Conservation (phyloP, 2,329 filamentous ascomycete genomes). For the Hypoxylon sp. region DNA sequence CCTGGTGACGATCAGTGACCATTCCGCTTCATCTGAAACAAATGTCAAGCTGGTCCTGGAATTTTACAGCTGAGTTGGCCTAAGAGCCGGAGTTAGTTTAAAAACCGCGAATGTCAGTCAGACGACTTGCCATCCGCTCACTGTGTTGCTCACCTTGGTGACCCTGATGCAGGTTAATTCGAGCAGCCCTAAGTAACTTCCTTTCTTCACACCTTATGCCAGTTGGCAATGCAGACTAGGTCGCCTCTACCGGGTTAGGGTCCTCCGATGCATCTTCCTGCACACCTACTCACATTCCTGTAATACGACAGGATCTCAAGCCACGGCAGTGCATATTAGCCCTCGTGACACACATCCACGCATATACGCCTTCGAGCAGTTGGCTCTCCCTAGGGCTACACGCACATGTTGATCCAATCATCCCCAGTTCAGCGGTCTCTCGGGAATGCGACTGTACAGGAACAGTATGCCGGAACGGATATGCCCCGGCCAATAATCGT, state of each 20-base stretch:
- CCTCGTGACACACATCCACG: conserved; percentile 9
- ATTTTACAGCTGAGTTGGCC: conserved; percentile 29
- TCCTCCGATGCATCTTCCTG: conserved; percentile 22
- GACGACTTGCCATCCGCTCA: conserved; percentile 10
- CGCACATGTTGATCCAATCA: conserved; percentile 12
- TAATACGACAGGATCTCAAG: conserved; percentile 16
- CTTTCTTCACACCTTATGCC: neutral
- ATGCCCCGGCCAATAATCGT: conserved; percentile 2
- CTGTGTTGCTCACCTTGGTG: conserved; percentile 12
- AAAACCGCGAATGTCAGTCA: conserved; percentile 16
- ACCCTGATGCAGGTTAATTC: conserved; percentile 8
- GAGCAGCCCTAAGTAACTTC: neutral
- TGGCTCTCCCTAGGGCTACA: conserved; percentile 2
- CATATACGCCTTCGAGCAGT: conserved; percentile 10
- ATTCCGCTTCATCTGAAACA: conserved; percentile 35
- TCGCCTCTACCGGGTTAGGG: conserved; percentile 12
- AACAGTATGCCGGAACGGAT: conserved; percentile 10
- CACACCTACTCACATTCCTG: neutral
- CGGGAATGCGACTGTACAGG: conserved; percentile 13
- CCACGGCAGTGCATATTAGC: conserved; percentile 12
- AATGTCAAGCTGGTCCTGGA: conserved; percentile 21
- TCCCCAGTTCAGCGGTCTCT: conserved; percentile 3
- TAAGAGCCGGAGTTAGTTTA: neutral
- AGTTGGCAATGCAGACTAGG: conserved; percentile 11
- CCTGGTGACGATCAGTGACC: conserved; percentile 29